Evolutionary conservation across 805 yeast genomes (phyloP).

Genomic region (Saccharomycopsis sp.): DNA sequence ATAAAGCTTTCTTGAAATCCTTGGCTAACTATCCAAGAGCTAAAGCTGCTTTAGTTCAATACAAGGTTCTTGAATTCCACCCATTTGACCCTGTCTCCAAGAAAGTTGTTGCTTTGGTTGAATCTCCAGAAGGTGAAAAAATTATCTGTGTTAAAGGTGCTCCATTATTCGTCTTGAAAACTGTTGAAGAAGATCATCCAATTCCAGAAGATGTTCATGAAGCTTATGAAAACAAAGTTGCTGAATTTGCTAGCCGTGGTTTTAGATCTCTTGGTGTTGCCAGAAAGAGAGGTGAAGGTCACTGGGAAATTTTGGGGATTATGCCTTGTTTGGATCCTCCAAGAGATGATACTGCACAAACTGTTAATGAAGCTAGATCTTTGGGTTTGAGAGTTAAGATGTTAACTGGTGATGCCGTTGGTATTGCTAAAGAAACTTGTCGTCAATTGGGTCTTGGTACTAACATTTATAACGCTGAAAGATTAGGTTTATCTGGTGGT

Average conservation of each 20-base stretch:
- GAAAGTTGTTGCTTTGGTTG: slow-evolving; percentile 92
- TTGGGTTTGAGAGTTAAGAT: slow-evolving; percentile 94
- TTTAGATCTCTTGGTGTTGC: slow-evolving; percentile 98
- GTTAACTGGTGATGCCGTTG: slow-evolving; percentile 99
- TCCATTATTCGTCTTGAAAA: slow-evolving; percentile 92
- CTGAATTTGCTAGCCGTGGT: slow-evolving; percentile 97
- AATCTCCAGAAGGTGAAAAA: slow-evolving; percentile 93
- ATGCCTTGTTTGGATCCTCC: slow-evolving; percentile 99
- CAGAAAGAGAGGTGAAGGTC: slow-evolving; percentile 96
- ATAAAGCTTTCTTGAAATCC: slow-evolving; percentile 92
- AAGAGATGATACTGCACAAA: slow-evolving; percentile 95
- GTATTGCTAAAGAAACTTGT: slow-evolving; percentile 97
- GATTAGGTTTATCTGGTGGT: slow-evolving; percentile 93
- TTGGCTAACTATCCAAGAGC: slow-evolving; percentile 86
- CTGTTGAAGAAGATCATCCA: slow-evolving; percentile 96
- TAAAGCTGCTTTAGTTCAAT: slow-evolving; percentile 84
- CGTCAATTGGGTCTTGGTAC: slow-evolving; percentile 96
- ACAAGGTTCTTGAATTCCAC: slow-evolving; percentile 92
- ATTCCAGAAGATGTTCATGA: slow-evolving; percentile 89
- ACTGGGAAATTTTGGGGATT: slow-evolving; percentile 96
- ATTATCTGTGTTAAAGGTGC: slow-evolving; percentile 97
- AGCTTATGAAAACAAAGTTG: slow-evolving; percentile 94
- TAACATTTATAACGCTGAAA: slow-evolving; percentile 93
- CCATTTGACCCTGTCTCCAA: slow-evolving; percentile 98
- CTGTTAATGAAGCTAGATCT: slow-evolving; percentile 84